These are phyloP conservation scores for Entophlyctis luteolus DNA, from an alignment of 192 early-diverging fungal genomes.

Conservation along the genomic window DNA sequence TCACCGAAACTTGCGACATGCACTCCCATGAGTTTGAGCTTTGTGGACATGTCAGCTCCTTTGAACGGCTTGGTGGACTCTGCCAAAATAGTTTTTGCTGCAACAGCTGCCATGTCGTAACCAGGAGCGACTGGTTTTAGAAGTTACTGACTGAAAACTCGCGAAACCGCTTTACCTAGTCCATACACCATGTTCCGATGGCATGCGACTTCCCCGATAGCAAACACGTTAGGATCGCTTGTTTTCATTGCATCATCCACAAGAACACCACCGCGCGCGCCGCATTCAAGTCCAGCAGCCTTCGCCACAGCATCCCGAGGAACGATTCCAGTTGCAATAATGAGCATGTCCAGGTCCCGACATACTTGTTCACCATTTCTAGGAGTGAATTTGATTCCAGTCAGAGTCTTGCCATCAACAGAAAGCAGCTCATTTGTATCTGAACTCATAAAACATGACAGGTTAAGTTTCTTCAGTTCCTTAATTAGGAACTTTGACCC, in stretches of 20 bases:
- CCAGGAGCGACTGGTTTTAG: slow-evolving; percentile 64
- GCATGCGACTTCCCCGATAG: slow-evolving; percentile 61
- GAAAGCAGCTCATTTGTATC: background rate
- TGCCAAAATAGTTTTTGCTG: slow-evolving; percentile 47
- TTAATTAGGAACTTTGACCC: slow-evolving; percentile 46
- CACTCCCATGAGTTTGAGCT: slow-evolving; percentile 66
- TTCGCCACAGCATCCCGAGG: slow-evolving; percentile 57
- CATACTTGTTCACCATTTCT: background rate
- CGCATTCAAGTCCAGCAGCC: slow-evolving; percentile 40
- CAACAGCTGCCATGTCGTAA: slow-evolving; percentile 69
- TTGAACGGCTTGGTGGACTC: slow-evolving; percentile 35
- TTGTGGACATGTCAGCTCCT: slow-evolving; percentile 62
- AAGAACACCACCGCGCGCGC: slow-evolving; percentile 57
- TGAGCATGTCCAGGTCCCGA: background rate
- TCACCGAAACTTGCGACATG: slow-evolving; percentile 68
- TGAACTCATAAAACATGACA: slow-evolving; percentile 29
- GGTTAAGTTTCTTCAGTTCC: slow-evolving; percentile 52
- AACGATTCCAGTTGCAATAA: slow-evolving; percentile 31
- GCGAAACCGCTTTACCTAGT: slow-evolving; percentile 6
- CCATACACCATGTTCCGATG: slow-evolving; percentile 50
- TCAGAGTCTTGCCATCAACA: no score
- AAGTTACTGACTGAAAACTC: background rate
- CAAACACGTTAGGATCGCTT: slow-evolving; percentile 42
- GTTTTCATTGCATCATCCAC: slow-evolving; percentile 53
- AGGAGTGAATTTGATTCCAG: background rate